Base-by-base conservation (phyloP, 208 protist species). In the Leishmania aethiopica region DNA sequence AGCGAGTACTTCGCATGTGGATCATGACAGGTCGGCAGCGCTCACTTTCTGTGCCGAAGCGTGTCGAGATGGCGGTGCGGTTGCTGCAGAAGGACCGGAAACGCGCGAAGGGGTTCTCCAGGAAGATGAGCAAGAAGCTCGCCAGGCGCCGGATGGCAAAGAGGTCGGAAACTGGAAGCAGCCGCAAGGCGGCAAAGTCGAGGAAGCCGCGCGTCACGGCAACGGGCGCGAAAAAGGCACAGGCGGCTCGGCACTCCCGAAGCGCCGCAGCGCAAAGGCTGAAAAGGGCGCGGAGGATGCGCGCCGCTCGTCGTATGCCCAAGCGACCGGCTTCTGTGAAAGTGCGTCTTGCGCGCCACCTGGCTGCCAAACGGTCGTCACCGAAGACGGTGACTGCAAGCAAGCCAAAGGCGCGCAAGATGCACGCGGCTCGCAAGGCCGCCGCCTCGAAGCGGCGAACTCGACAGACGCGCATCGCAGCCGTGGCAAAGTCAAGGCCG, bases 51-150 rank as follows among this genome's bases (percentile, higher is more conserved):
- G 17, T 74, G 35, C 53, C 40, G 57, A 78, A 80, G 60, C 86
- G 84, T n/a, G 66, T 90, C 1, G 67, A 83, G 22, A 85, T 80
- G 66, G 87, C 87, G 15, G 80, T 82, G 74, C 84, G 87, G 3
- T 73, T 90, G 17, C 78, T 90, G 42, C 69, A 51, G 22, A 85
- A 86, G 59, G 32, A 76, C 35, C n/a, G 64, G 28, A 69, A 75
- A 37, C 70, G 64, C 72, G 32, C 35, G 59, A 84, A 81, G 60
- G 75, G 66, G 53, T 3, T 70, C 10, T 67, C 75, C n/a, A 83
- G 47, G n/a, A 82, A 55, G 57, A 45, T 64, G 78, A 69, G 35
- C 32, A 76, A 70, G 28, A 72, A 47, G 55, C 15, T 77, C 10
- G 10, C 5, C 49, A 35, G 17, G 60, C 57, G 62, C 49, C 77